Evolutionary conservation across 2,329 filamentous ascomycete species (phyloP).

Genomic region (Aspergillus sp.): DNA sequence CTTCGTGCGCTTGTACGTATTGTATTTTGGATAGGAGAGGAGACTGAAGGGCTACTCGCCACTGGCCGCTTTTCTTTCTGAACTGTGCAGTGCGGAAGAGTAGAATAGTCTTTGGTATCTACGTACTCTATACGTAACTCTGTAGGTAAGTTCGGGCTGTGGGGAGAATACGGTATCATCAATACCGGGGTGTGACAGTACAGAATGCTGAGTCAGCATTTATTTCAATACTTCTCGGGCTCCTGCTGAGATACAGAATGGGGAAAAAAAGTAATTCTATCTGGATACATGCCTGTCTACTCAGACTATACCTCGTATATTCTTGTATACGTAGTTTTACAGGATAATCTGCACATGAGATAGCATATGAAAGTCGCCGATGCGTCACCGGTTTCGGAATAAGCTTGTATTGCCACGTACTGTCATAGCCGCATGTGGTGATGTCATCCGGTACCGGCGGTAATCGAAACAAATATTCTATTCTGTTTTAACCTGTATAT

Average conservation of each 20-base stretch:
- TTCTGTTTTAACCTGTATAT: not conserved
- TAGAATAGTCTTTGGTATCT: not conserved
- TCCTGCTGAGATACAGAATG: too few species aligned
- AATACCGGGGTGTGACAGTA: constrained; percentile 19
- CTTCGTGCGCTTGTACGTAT: too few species aligned
- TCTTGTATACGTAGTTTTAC: too few species aligned
- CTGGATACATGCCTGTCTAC: not conserved
- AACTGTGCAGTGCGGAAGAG: too few species aligned
- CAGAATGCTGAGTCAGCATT: constrained; percentile 10
- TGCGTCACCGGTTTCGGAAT: not conserved
- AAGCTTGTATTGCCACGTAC: constrained; percentile 10
- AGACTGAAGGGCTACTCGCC: too few species aligned
- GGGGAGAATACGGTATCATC: constrained; percentile 11
- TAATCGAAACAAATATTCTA: not conserved
- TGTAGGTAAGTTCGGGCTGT: not conserved
- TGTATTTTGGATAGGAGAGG: too few species aligned
- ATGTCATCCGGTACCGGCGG: constrained; percentile 5
- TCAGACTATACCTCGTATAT: too few species aligned
- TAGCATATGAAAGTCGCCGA: not conserved
- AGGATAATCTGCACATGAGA: not conserved
- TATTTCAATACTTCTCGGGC: not conserved
- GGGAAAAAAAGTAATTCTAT: not conserved
- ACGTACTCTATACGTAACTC: not conserved
- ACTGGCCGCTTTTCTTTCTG: too few species aligned
- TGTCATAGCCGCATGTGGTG: constrained; percentile 7